Conservation (phyloP, 495 filamentous ascomycete genomes). For the Xylaria acuta region DNA sequence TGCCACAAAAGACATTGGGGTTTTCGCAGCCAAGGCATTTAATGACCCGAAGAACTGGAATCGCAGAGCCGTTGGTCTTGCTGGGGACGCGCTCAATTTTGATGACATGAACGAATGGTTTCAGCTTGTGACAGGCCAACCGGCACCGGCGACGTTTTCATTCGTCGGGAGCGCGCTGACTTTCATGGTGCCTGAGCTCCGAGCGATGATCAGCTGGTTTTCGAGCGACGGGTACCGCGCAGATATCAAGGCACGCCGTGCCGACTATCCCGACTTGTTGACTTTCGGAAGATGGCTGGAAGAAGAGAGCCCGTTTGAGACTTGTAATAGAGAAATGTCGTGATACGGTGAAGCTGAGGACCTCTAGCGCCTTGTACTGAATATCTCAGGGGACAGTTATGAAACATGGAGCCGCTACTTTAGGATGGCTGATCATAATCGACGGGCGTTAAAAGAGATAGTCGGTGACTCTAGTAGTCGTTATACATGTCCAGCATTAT, state of each 20-base stretch:
- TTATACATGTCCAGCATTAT: background rate
- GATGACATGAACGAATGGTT: constrained; percentile 48
- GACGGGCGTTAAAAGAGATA: background rate
- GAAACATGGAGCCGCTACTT: background rate
- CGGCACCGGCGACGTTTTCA: constrained; percentile 47
- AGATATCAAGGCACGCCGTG: constrained; percentile 47
- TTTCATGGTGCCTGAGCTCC: constrained; percentile 47
- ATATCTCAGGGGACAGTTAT: background rate
- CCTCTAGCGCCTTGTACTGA: background rate
- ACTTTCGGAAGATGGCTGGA: constrained; percentile 51
- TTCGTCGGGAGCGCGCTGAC: constrained; percentile 49
- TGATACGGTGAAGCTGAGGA: background rate
- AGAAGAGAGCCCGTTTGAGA: constrained; percentile 46
- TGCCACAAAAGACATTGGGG: constrained; percentile 65
- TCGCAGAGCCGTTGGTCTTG: constrained; percentile 48
- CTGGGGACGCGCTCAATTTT: constrained; percentile 55
- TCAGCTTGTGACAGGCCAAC: constrained; percentile 43
- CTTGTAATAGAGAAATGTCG: background rate
- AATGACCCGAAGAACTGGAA: constrained; percentile 44
- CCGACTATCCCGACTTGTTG: constrained; percentile 46
- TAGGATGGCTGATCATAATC: background rate
- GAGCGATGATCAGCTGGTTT: constrained; percentile 56
- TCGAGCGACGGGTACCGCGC: constrained; percentile 51
- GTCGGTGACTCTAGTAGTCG: background rate
- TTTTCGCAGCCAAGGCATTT: constrained; percentile 68